Evolutionary conservation across 2,329 filamentous ascomycete species (phyloP), one percentile per base, ranked within the genome.

Genomic region (Geosmithia morbida): DNA sequence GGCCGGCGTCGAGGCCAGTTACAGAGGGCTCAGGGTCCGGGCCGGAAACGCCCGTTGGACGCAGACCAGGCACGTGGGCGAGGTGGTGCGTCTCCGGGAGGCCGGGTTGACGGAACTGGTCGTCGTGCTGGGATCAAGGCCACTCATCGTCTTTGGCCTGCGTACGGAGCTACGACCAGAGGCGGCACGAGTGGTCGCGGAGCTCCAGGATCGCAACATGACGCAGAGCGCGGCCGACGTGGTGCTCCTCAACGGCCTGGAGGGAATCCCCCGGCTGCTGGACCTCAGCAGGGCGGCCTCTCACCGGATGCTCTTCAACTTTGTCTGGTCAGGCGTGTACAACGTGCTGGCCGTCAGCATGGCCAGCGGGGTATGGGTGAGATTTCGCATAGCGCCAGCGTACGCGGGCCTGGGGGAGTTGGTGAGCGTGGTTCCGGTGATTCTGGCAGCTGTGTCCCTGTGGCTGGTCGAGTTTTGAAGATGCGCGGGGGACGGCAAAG

Each of bases 371-470:
- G 80, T 75, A 0, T 81, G 85, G 57, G 76, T 81, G 2, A 54
- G 60, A 6, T 64, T 57, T 8, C 61, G 68, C 7, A 70, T 75
- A 39, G 72, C 75, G 16, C 80, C 81, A 0, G 64, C 71, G 51
- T 86, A 72, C 67, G 82, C 82, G 0, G 83, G 81, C 0, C 55
- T 87, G 8, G 84, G 84, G 0, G 84, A 88, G 64, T 58, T 88
- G 30, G 81, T 86, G 0, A 87, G 84, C 55, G 79, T 89, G 19
- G 17, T 51, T 41, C 49, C 49, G 19, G 49, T 51, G 18, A 41
- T 51, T 20, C 7, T 48, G 19, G 47, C 47, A n/a, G 47, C 47
- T n/a, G 13, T 42, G 33, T 44, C 47, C 19, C 48, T 51, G 47
- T 18, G 48, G 11, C 20, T 50, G 22, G 33, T 37, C 33, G 3